Evolutionary conservation across 2,329 filamentous ascomycete species (phyloP), one percentile per base, ranked within the genome.

Genomic region (Fusarium staphyleae): DNA sequence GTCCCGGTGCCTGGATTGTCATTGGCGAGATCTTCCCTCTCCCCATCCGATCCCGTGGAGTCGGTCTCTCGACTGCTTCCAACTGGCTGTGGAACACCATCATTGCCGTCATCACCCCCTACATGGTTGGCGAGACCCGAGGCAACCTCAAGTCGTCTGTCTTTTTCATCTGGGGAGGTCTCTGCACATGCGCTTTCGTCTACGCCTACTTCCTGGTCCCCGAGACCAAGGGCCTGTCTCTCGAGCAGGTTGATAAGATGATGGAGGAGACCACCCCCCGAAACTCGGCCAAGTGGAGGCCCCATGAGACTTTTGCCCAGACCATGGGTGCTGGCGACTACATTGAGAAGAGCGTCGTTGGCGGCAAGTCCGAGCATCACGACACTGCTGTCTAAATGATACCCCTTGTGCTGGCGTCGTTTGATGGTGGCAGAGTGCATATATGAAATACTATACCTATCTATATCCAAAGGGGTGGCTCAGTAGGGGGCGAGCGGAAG

Each of bases 1-100:
- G 91, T 46, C 90, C 91, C 6, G 88, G 86, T 42, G 83, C 89
- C 46, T 92, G 88, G 89, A 85, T 88, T 47, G 83, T 96, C 65
- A 93, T 95, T 68, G 91, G 91, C 71, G 91, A 96, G 79, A 89
- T 95, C 75, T 96, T 89, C 85, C 91, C 91, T 52, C 85, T 96
- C 47, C 90, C 90, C 57, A 93, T 96, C 75, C 89, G 92, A 69
- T 89, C 92, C 33, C 89, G 90, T 64, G 92, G 92, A 78, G 91
- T 96, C 55, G 91, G 84, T 66, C 82, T 96, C 36, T 93, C 91
- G 33, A 96, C 92, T 8, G 89, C 91, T 56, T 71, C 60, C 42
- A 63, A 63, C 60, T 63, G 60, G 60, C 60, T 95, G 59, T 95
- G 90, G 90, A 95, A 92, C 79, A 91, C 87, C 74, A 82, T 83